Evolutionary conservation across 495 filamentous ascomycete species (phyloP).

Genomic region (Mytilinidion resinicola): DNA sequence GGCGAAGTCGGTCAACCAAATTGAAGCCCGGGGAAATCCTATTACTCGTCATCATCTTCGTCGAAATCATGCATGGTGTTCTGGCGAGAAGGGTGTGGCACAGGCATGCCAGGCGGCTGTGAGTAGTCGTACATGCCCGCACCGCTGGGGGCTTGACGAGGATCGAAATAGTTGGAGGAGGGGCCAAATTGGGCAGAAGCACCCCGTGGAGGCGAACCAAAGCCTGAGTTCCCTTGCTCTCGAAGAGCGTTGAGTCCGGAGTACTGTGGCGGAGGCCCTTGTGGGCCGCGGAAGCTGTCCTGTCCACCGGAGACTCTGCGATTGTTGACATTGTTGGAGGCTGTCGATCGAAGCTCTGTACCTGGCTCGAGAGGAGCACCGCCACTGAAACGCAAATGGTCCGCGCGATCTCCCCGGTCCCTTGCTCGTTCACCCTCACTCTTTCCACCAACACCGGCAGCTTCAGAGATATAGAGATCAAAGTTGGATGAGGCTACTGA

Average conservation of each 20-base stretch:
- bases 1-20: too few relatives aligned
- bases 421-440: not conserved
- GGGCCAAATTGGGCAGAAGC: not conserved
- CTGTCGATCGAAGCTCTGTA: not conserved
- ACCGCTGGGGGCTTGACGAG: not conserved
- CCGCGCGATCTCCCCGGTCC: not conserved
- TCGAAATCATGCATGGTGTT: too few relatives aligned
- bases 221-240: not conserved
- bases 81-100: too few relatives aligned
- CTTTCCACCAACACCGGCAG: not conserved
- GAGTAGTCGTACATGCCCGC: not conserved
- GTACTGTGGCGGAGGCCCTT: not conserved
- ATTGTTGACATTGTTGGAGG: not conserved
- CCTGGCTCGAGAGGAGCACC: not conserved
- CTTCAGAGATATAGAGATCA: slow-evolving; percentile 7
- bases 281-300: not conserved
- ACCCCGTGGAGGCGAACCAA: not conserved
- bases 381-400: not conserved
- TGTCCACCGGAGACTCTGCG: not conserved
- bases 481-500: slow-evolving; percentile 7
- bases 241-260: not conserved
- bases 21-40: too few relatives aligned
- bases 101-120: not conserved
- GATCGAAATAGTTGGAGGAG: not conserved
- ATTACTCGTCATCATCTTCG: too few relatives aligned